These are phyloP conservation scores for Dysphania ambrosioides DNA, from an alignment of 148 eudicot genomes.

Conservation along the genomic window DNA sequence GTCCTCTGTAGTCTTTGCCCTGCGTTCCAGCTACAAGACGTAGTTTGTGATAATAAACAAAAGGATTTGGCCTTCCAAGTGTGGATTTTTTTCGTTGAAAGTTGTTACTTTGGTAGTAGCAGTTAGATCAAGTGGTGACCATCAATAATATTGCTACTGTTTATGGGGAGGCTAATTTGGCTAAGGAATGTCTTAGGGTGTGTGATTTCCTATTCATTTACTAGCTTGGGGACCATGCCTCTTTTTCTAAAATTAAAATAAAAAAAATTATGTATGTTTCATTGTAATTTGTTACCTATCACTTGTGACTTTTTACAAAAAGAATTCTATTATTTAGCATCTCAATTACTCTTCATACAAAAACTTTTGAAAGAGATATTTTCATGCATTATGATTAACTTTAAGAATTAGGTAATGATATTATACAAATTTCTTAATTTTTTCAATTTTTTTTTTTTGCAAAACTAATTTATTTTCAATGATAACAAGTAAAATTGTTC, in stretches of 20 bases:
- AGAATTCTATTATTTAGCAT: too few species aligned
- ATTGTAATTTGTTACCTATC: slow-evolving; percentile 18
- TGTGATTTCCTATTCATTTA: slow-evolving; percentile 6
- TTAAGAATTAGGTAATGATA: too few species aligned
- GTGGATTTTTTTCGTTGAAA: neutral
- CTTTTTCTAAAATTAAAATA: too few species aligned
- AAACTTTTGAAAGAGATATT: too few species aligned
- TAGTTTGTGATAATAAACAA: slow-evolving; percentile 1
- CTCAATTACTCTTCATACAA: too few species aligned
- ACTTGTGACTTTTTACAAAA: slow-evolving; percentile 20
- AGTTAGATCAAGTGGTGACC: slow-evolving; percentile 18
- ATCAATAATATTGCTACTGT: slow-evolving; percentile 2
- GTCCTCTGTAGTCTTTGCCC: slow-evolving; percentile 18
- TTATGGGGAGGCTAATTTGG: slow-evolving; percentile 8
- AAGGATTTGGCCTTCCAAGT: neutral
- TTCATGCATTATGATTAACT: too few species aligned
- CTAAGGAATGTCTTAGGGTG: slow-evolving; percentile 28
- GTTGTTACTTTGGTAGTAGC: too few species aligned
- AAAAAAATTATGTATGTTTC: slow-evolving; percentile 28
- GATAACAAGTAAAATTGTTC: too few species aligned
- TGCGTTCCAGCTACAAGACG: slow-evolving; percentile 11
- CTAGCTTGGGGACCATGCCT: slow-evolving; percentile 42
- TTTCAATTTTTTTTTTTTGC: too few species aligned
- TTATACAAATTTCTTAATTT: too few species aligned
- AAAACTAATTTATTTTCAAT: too few species aligned